Conservation (phyloP, 169 alveolate genomes). For the Plasmodium vinckei region DNA sequence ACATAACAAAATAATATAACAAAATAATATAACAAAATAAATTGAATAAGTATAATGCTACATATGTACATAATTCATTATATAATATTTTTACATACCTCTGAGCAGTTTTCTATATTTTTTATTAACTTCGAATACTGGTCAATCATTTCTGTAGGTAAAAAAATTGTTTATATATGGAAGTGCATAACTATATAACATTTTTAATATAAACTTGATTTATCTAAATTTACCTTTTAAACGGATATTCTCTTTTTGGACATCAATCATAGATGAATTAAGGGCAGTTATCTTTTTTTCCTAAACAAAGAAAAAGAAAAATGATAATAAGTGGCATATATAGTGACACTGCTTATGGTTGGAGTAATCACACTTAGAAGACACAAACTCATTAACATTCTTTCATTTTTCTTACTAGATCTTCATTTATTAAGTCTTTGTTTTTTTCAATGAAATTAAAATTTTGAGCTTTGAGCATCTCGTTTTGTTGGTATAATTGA, state of each 20-base stretch:
- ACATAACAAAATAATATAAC: neutral
- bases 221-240: constrained; percentile 20
- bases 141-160: constrained; percentile 24
- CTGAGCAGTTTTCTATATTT: constrained; percentile 30
- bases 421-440: constrained; percentile 50
- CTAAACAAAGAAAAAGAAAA: neutral
- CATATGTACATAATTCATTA: neutral
- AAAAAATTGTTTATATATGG: too few species aligned
- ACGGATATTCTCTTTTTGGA: constrained; percentile 53
- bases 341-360: neutral
- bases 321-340: neutral
- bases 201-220: neutral
- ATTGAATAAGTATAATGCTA: neutral
- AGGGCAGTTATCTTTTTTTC: constrained; percentile 32
- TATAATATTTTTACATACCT: constrained; percentile 11
- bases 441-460: constrained; percentile 49
- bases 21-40: neutral
- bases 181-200: too few species aligned
- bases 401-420: constrained; percentile 4
- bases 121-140: constrained; percentile 34
- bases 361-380: neutral
- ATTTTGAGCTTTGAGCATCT: constrained; percentile 73
- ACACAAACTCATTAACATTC: too few species aligned
- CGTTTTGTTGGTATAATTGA: constrained; percentile 68
- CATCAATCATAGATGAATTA: constrained; percentile 39